Evolutionary conservation across 805 yeast genomes (phyloP).

Genomic region (Metschnikowia lachancei): DNA sequence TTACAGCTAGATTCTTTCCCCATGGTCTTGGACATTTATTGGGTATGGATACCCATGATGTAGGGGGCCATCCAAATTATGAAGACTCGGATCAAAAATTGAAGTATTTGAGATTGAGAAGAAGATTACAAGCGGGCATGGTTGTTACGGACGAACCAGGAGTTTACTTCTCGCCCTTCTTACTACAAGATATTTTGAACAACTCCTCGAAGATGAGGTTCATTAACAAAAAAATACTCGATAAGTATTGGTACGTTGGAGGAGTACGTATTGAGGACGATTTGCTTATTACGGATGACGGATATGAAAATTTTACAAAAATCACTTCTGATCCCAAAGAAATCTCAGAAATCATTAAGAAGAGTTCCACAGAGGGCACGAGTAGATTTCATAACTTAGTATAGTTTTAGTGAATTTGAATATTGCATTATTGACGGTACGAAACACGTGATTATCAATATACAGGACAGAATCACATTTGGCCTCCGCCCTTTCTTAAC

Average conservation of each 20-base stretch:
- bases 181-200: slow-evolving; percentile 62
- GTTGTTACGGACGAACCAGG: slow-evolving; percentile 96
- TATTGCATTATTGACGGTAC: neutral
- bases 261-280: slow-evolving; percentile 98
- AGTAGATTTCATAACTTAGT: slow-evolving; percentile 59
- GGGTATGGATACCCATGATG: slow-evolving; percentile 96
- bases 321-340: slow-evolving; percentile 86
- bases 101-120: slow-evolving; percentile 74
- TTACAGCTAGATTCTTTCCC: slow-evolving; percentile 81
- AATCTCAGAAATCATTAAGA: slow-evolving; percentile 69
- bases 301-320: slow-evolving; percentile 76
- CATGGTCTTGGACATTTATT: slow-evolving; percentile 94
- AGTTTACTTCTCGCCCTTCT: slow-evolving; percentile 79
- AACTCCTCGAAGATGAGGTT: slow-evolving; percentile 48
- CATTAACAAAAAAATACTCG: slow-evolving; percentile 63
- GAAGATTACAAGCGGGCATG: slow-evolving; percentile 71
- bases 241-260: slow-evolving; percentile 85
- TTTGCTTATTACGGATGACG: slow-evolving; percentile 69
- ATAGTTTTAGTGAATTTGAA: slow-evolving; percentile 11
- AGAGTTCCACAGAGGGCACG: slow-evolving; percentile 62
- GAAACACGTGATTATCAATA: slow-evolving; percentile 2
- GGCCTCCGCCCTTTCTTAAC: slow-evolving; percentile 4
- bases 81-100: slow-evolving; percentile 77
- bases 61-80: slow-evolving; percentile 85
- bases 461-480: neutral